Percentiles rank a stretch among this genome's conserved stretches.
phyloP scores from a whole-genome alignment of 2,329 filamentous ascomycete species.

The Furcasterigmium furcatum region DNA sequence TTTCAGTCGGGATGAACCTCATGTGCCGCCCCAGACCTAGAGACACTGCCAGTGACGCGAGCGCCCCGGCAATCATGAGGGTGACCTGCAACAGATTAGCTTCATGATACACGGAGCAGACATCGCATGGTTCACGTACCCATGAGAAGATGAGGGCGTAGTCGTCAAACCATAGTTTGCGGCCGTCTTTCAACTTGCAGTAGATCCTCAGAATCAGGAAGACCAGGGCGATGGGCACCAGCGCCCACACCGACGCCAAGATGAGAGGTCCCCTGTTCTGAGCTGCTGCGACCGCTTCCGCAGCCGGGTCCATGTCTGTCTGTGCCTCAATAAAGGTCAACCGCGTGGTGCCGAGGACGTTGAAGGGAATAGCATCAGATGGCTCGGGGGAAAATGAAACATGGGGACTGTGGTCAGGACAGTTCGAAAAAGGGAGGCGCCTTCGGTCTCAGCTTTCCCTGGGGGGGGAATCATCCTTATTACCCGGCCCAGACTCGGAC shows the following conservation, averaged over 20 bases:
- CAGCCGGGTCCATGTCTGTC: not conserved
- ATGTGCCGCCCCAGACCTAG: conserved; percentile 13
- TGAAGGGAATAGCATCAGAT: not conserved
- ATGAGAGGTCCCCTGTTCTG: not conserved
- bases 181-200: conserved; percentile 13
- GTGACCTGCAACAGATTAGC: not conserved
- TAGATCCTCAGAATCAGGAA: conserved; percentile 15
- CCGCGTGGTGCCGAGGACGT: not conserved
- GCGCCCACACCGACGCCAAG: conserved; percentile 6
- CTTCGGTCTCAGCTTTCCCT: too few relatives aligned
- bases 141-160: conserved; percentile 13
- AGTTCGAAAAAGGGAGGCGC: too few relatives aligned
- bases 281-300: not conserved
- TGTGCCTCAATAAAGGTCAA: not conserved
- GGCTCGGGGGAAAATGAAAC: not conserved
- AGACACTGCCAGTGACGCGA: conserved; percentile 8
- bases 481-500: too few relatives aligned
- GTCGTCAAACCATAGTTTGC: conserved; percentile 15
- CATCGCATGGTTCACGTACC: conserved; percentile 8
- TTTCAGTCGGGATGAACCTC: conserved; percentile 7
- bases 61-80: conserved; percentile 6
- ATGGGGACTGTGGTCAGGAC: too few relatives aligned
- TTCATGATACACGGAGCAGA: not conserved
- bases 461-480: too few relatives aligned
- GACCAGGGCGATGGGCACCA: conserved; percentile 4